Percentiles rank a stretch among this genome's conserved stretches.
phyloP scores from a whole-genome alignment of 495 filamentous ascomycete genomes.

The Letharia columbiana region DNA sequence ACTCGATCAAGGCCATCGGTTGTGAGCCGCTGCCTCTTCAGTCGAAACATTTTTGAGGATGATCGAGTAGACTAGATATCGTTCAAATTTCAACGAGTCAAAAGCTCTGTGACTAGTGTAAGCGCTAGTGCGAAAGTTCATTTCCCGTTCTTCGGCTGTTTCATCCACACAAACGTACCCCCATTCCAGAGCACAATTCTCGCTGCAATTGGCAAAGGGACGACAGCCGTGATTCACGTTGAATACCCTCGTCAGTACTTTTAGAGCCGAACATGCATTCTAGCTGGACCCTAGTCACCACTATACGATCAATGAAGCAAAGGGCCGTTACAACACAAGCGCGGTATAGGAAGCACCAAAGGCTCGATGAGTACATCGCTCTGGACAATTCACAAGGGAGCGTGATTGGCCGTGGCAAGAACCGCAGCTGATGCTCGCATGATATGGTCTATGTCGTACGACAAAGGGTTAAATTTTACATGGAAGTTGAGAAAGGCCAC shows the following conservation, averaged over 20 bases:
- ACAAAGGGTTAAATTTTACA: slow-evolving; percentile 3
- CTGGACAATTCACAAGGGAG: background rate
- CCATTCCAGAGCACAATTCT: background rate
- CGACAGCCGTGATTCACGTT: background rate
- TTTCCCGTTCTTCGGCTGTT: background rate
- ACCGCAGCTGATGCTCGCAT: background rate
- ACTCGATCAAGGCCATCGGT: slow-evolving; percentile 25
- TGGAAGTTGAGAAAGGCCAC: background rate
- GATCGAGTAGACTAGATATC: background rate
- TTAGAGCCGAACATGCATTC: background rate
- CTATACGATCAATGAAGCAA: background rate
- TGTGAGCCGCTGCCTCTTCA: slow-evolving; percentile 30
- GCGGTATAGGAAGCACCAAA: background rate
- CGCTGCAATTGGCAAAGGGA: background rate
- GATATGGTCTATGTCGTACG: background rate
- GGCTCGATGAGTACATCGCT: background rate
- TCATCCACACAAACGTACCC: background rate
- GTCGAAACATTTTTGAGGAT: slow-evolving; percentile 17
- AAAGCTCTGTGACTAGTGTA: background rate
- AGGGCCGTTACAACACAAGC: background rate
- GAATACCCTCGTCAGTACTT: background rate
- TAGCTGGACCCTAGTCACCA: background rate
- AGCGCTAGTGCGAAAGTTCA: background rate
- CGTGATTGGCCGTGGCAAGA: background rate
- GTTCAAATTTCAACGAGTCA: background rate